Conservation (phyloP, 495 filamentous ascomycete species). For the Penicillium cosmopolitanum region DNA sequence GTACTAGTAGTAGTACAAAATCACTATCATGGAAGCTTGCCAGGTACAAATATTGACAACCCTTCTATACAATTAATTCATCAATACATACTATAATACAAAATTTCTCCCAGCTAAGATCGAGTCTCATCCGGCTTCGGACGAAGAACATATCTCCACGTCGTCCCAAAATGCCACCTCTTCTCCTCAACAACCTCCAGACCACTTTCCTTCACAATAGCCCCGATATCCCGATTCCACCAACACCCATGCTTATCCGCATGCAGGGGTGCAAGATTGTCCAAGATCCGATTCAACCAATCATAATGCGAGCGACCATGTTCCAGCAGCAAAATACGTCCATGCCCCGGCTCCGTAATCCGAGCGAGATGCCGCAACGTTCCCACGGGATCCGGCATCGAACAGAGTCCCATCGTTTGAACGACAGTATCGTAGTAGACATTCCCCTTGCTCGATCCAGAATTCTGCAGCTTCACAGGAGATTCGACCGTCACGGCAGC, state of each 20-base stretch:
- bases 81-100: not conserved
- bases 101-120: not conserved
- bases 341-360: slow-evolving; percentile 52
- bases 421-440: slow-evolving; percentile 78
- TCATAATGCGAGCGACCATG: slow-evolving; percentile 80
- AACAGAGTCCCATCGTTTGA: slow-evolving; percentile 94
- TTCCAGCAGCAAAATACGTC: slow-evolving; percentile 84
- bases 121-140: slow-evolving; percentile 32
- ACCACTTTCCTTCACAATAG: slow-evolving; percentile 77
- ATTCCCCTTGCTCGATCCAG: not conserved
- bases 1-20: no score
- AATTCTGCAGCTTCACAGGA: not conserved
- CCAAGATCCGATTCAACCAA: slow-evolving; percentile 79
- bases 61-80: not conserved
- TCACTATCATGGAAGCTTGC: no score
- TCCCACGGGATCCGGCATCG: slow-evolving; percentile 70
- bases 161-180: slow-evolving; percentile 76
- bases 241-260: slow-evolving; percentile 89
- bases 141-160: slow-evolving; percentile 66
- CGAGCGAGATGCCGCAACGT: slow-evolving; percentile 59
- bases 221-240: slow-evolving; percentile 93
- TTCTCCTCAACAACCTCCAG: slow-evolving; percentile 76
- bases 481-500: slow-evolving; percentile 26
- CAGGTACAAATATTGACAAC: not conserved
- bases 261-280: slow-evolving; percentile 75